Percentiles rank a stretch among this genome's conserved stretches.
These are phyloP conservation scores for Erythrobasidium hasegawianum DNA, from an alignment of 1,284 basidiomycete genomes.

Conservation along the genomic window DNA sequence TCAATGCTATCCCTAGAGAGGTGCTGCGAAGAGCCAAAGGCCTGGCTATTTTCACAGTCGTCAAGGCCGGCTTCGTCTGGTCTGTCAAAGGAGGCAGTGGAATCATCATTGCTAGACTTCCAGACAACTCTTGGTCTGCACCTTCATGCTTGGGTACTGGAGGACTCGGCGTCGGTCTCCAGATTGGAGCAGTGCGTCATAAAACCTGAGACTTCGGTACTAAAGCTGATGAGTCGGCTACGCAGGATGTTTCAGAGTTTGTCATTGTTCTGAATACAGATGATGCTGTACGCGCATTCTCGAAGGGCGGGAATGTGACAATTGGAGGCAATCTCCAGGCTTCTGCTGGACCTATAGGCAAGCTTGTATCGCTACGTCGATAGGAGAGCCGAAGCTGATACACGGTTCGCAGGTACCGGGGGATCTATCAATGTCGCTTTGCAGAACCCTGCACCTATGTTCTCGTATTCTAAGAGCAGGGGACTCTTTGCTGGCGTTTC, in stretches of 20 bases:
- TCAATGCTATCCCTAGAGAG: constrained; percentile 92
- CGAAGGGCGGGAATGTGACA: constrained; percentile 82
- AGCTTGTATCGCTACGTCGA: too few species aligned
- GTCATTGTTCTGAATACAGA: constrained; percentile 91
- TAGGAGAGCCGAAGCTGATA: constrained; percentile 67
- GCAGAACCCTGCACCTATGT: constrained; percentile 92
- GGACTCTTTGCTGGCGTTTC: constrained; percentile 93
- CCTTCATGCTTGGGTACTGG: constrained; percentile 97
- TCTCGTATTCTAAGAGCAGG: constrained; percentile 58
- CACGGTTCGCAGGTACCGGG: constrained; percentile 76
- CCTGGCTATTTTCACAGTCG: constrained; percentile 89
- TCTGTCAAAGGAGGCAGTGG: constrained; percentile 78
- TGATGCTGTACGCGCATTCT: constrained; percentile 92
- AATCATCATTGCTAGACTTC: constrained; percentile 86
- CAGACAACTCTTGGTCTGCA: constrained; percentile 95
- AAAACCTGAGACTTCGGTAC: not conserved
- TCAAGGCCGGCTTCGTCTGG: constrained; percentile 54
- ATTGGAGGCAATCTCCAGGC: constrained; percentile 62
- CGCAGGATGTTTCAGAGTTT: constrained; percentile 50
- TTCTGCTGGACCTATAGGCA: constrained; percentile 24
- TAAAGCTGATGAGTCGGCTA: not conserved
- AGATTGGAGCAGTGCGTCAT: constrained; percentile 67
- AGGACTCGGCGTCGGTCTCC: constrained; percentile 85
- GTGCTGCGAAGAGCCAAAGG: constrained; percentile 86
- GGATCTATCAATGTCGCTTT: constrained; percentile 82